These are phyloP conservation scores for Lumnitzera littorea DNA, from an alignment of 345 rosid genomes.

Conservation along the genomic window DNA sequence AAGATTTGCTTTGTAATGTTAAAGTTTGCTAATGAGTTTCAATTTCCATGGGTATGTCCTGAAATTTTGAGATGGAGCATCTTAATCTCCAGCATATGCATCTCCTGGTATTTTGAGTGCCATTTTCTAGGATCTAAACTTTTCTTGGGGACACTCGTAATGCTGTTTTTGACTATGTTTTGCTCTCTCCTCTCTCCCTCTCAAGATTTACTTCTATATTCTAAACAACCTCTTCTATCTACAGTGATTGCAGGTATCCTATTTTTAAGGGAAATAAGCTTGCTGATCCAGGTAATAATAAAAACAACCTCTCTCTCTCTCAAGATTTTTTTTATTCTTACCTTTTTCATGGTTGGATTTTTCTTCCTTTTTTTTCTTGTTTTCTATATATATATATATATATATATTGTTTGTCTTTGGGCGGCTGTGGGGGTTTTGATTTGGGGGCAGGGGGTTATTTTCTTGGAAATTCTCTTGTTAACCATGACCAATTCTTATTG, in stretches of 20 bases:
- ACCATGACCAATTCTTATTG: conserved; percentile 3
- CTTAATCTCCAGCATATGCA: not conserved
- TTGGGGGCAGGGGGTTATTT: not conserved
- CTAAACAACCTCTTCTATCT: conserved; percentile 18
- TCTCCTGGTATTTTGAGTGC: not conserved
- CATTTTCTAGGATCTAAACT: no score
- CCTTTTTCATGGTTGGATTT: not conserved
- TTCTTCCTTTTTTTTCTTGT: no score
- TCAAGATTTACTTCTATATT: conserved; percentile 1
- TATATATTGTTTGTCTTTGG: not conserved
- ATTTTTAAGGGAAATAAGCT: conserved; percentile 54
- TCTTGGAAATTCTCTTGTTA: not conserved
- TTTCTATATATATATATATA: no score
- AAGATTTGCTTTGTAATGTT: not conserved
- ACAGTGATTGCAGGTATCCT: conserved; percentile 68
- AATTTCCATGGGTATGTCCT: not conserved
- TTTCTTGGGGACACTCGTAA: no score
- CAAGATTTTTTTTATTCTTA: not conserved
- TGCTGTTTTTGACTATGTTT: no score
- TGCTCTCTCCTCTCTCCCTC: no score
- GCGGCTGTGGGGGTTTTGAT: no score
- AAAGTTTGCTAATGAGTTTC: not conserved
- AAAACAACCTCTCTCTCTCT: not conserved
- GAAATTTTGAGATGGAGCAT: not conserved
- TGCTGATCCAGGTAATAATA: conserved; percentile 43